Conservation (phyloP, 352 stramenopile species). For the Phytophthora pseudosyringae region DNA sequence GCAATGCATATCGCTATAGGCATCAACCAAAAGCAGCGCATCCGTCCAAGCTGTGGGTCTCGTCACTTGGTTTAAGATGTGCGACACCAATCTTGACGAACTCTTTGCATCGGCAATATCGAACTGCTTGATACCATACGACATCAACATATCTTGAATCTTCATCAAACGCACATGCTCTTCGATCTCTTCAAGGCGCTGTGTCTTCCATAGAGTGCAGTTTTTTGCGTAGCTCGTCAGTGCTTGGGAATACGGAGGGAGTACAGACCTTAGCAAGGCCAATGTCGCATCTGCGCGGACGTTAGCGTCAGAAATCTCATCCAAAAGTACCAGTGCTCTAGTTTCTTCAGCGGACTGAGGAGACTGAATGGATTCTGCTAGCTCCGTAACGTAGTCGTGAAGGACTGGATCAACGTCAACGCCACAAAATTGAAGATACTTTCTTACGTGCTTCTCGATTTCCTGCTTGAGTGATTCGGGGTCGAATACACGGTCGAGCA, state of each 20-base stretch:
- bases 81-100: conserved; percentile 53
- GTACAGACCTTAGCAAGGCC: conserved; percentile 43
- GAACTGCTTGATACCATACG: conserved; percentile 65
- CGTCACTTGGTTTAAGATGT: conserved; percentile 65
- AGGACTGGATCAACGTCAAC: conserved; percentile 51
- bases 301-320: conserved; percentile 40
- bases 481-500: conserved; percentile 62
- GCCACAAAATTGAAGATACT: conserved; percentile 56
- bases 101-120: conserved; percentile 57
- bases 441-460: conserved; percentile 50
- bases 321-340: conserved; percentile 38
- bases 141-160: conserved; percentile 77
- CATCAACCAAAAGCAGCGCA: conserved; percentile 67
- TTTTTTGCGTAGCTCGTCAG: conserved; percentile 56
- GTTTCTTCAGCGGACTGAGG: conserved; percentile 33
- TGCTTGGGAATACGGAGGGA: conserved; percentile 60
- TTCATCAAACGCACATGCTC: conserved; percentile 76
- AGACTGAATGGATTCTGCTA: conserved; percentile 45
- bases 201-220: conserved; percentile 49
- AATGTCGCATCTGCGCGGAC: conserved; percentile 43
- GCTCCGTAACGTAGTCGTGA: conserved; percentile 49
- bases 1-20: conserved; percentile 56
- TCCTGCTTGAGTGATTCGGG: conserved; percentile 40
- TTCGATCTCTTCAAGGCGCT: conserved; percentile 56
- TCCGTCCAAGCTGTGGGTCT: conserved; percentile 56